Percentiles rank a stretch among this genome's conserved stretches.
Evolutionary conservation across 192 early-diverging fungal species (phyloP).

Genomic region (Coemansia sp.): DNA sequence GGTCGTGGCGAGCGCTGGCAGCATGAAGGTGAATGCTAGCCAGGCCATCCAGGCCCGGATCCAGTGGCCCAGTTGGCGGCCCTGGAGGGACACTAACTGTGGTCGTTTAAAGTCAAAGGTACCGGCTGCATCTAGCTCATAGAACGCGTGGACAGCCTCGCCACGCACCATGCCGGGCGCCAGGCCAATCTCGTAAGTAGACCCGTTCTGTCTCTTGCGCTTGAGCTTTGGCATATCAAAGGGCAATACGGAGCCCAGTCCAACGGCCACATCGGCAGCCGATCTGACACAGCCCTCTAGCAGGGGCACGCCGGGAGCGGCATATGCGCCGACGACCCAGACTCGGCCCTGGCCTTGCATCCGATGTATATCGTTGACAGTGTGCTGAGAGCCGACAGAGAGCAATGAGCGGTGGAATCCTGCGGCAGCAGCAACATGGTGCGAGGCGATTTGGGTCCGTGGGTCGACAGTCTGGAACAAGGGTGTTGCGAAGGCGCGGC

Average conservation of each 20-base stretch:
- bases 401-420: constrained; percentile 61
- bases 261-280: constrained; percentile 55
- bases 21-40: constrained; percentile 13
- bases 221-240: constrained; percentile 24
- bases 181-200: constrained; percentile 35
- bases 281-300: constrained; percentile 63
- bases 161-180: constrained; percentile 29
- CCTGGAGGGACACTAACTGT: neutral
- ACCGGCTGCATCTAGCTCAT: constrained; percentile 32
- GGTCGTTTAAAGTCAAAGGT: constrained; percentile 17
- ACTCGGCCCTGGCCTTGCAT: constrained; percentile 37
- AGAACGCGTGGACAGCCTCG: constrained; percentile 37
- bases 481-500: constrained; percentile 24
- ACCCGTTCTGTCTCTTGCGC: constrained; percentile 3
- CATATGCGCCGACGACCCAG: constrained; percentile 63
- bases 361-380: constrained; percentile 50
- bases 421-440: constrained; percentile 41
- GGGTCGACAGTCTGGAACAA: constrained; percentile 67
- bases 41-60: constrained; percentile 18
- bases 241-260: constrained; percentile 21
- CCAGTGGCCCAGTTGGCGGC: neutral
- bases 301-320: constrained; percentile 61
- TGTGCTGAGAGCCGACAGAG: constrained; percentile 55
- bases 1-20: neutral
- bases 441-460: constrained; percentile 37